Evolutionary conservation across 768 basidiomycete genomes (phyloP).

Genomic region (Macrocybe gigantea): DNA sequence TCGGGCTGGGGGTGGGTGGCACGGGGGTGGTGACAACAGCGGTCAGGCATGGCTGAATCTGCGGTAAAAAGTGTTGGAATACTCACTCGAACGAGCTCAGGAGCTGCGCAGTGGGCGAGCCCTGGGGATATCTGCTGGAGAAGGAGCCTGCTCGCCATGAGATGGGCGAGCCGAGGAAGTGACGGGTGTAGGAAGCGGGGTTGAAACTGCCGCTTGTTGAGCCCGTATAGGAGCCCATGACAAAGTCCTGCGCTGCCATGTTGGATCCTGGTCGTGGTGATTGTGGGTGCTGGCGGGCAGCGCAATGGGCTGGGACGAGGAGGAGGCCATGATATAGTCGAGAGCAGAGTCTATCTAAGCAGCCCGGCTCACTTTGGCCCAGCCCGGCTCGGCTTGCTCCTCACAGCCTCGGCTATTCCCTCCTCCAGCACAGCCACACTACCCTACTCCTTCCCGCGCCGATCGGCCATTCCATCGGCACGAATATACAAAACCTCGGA

Average conservation of each 20-base stretch:
- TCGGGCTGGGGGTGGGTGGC: conserved; percentile 19
- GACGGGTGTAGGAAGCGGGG: conserved; percentile 59
- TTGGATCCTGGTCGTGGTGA: conserved; percentile 8
- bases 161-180: conserved; percentile 67
- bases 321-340: too few relatives aligned
- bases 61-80: not conserved
- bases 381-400: too few relatives aligned
- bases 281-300: conserved; percentile 23
- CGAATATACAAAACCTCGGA: too few relatives aligned
- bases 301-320: conserved; percentile 40
- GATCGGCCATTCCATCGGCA: too few relatives aligned
- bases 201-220: conserved; percentile 48
- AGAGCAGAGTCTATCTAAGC: too few relatives aligned
- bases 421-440: too few relatives aligned
- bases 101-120: conserved; percentile 57
- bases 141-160: conserved; percentile 69
- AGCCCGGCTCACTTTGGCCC: too few relatives aligned
- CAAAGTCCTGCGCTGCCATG: conserved; percentile 20
- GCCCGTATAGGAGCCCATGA: conserved; percentile 46
- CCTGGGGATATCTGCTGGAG: conserved; percentile 56
- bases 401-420: too few relatives aligned
- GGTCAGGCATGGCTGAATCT: not conserved
- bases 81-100: conserved; percentile 64
- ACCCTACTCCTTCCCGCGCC: too few relatives aligned
- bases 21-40: not conserved